Conservation (phyloP, 495 filamentous ascomycete genomes). For the Podospora appendiculata region DNA sequence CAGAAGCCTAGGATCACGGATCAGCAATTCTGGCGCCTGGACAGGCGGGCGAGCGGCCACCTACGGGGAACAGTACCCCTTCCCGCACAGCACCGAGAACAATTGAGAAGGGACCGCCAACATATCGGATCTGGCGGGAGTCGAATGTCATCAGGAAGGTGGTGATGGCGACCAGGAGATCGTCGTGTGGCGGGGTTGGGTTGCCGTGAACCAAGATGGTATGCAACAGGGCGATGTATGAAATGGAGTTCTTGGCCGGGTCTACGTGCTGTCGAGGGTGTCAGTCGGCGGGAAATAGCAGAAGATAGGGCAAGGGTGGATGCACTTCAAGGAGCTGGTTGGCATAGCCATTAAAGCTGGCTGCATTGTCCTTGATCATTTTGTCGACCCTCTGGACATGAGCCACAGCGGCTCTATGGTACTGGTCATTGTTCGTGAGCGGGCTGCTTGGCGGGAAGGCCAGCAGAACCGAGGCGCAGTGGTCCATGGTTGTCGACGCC, state of each 20-base stretch:
- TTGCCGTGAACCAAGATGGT: conserved; percentile 13
- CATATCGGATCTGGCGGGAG: conserved; percentile 38
- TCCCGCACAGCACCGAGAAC: conserved; percentile 21
- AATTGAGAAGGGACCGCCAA: conserved; percentile 17
- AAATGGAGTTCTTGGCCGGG: conserved; percentile 33
- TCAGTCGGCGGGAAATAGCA: background rate
- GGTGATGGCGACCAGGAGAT: conserved; percentile 26
- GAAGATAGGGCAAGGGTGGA: background rate
- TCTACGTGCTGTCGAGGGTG: conserved; percentile 25
- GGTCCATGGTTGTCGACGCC: conserved; percentile 23
- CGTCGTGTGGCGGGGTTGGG: conserved; percentile 8
- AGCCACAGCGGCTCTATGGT: conserved; percentile 18
- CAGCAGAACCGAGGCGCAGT: conserved; percentile 26
- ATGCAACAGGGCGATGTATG: conserved; percentile 34
- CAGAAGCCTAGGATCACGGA: conserved; percentile 34
- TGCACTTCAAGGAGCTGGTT: conserved; percentile 26
- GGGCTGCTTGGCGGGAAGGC: conserved; percentile 28
- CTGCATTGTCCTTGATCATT: conserved; percentile 21
- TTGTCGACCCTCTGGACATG: conserved; percentile 26
- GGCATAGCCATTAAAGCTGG: conserved; percentile 9
- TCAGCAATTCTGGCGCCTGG: background rate
- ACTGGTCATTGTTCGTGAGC: conserved; percentile 11
- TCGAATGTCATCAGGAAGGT: conserved; percentile 38
- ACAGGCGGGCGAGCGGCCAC: background rate
- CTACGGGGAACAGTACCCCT: conserved; percentile 30